Evolutionary conservation across 1,139 yeast genomes (phyloP).

Genomic region (Kluyveromyces marxianus): DNA sequence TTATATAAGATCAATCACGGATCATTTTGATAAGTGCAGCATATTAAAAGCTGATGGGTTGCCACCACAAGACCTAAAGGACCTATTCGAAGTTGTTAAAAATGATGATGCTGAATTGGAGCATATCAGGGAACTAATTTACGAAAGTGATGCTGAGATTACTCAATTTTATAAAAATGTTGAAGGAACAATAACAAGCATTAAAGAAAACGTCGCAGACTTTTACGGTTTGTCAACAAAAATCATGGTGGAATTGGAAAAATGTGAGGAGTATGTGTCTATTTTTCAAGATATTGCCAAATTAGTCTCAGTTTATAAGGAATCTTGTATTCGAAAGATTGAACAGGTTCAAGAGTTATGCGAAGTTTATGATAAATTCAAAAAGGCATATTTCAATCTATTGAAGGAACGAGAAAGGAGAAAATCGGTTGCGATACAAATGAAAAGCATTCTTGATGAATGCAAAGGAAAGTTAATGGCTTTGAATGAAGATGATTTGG

Average conservation of each 20-base stretch:
- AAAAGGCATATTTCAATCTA: constrained; percentile 42
- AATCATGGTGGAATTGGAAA: constrained; percentile 22
- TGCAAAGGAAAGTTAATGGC: constrained; percentile 34
- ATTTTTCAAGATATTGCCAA: constrained; percentile 24
- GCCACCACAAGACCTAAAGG: constrained; percentile 25
- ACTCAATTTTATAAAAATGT: constrained; percentile 28
- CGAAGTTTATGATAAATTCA: constrained; percentile 43
- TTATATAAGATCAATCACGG: constrained; percentile 62
- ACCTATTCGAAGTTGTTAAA: constrained; percentile 35
- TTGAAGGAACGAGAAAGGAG: constrained; percentile 47
- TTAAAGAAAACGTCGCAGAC: constrained; percentile 11
- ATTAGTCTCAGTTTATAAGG: constrained; percentile 18
- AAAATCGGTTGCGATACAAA: constrained; percentile 32
- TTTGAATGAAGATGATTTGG: constrained; percentile 37
- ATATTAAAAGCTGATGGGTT: constrained; percentile 25
- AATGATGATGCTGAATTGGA: constrained; percentile 36
- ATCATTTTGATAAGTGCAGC: constrained; percentile 73
- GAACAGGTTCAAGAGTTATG: constrained; percentile 31
- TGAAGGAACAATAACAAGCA: constrained; percentile 5
- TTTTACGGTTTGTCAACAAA: constrained; percentile 23
- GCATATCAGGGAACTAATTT: constrained; percentile 30
- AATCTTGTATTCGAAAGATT: constrained; percentile 26
- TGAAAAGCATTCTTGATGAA: constrained; percentile 35
- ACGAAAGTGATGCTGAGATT: constrained; percentile 27
- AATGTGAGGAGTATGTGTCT: constrained; percentile 21